Evolutionary conservation across 2,329 filamentous ascomycete species (phyloP), one percentile per base, ranked within the genome.

Genomic region (Sclerotinia trifoliorum): DNA sequence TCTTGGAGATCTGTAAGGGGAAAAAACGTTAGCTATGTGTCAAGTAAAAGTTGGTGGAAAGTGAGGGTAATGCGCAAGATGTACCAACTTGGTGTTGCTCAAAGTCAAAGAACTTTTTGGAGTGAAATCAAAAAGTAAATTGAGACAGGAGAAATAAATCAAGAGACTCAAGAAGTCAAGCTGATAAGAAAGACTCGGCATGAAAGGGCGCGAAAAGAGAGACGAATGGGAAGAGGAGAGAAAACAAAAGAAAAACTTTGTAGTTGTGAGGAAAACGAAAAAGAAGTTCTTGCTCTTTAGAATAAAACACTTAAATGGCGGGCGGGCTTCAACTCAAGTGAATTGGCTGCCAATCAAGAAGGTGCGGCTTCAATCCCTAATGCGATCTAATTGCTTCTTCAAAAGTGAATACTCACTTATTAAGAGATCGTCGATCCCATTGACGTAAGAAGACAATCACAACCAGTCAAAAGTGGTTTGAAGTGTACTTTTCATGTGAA

Each of bases 271-370:
- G 48, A 39, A 52, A n/a, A n/a, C n/a, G 51, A 32, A 6, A n/a
- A 24, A 26, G 29, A 24, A 26, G 29, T 2, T 10, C 5, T 29
- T 35, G 42, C 32, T 55, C 17, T 55, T 29, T 55, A 13, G 26
- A 26, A 42, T 39, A 46, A 26, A 39, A 21, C 5, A 21, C 21
- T 39, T 13, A 39, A 39, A 13, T n/a, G 5, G 5, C 13, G 13
- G 21, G 46, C 10, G 46, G 60, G 29, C 15, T 39, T n/a, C 60
- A 62, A 49, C 11, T 61, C 44, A 32, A 62, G 60, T 62, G 60
- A 62, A 62, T 62, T 39, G 46, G 32, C 4, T 42, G 15, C 5
- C 21, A 51, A 26, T 24, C 46, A 42, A 21, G 46, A 51, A 62
- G 39, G 60, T 26, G 46, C 29, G n/a, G 39, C 21, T 26, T 32